Base-by-base conservation (phyloP, 1,139 yeast genomes). In the Hansenula sp. region DNA sequence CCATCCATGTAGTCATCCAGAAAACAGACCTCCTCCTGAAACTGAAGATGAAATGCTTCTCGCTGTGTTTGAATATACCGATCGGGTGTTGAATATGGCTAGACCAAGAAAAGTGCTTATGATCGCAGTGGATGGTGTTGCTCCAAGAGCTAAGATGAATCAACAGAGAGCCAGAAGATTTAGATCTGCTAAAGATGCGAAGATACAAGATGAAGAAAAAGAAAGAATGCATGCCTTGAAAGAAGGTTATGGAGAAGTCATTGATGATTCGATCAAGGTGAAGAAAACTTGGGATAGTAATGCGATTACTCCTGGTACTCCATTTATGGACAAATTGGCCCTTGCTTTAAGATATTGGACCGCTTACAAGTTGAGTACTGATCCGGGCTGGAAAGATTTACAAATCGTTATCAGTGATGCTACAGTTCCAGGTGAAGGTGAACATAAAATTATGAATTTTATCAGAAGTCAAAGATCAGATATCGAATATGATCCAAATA, bases 381-480 rank as follows among this genome's bases (percentile, higher is more conserved):
- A 93, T 62, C 85, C 96, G 2, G 90, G 90, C 38, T 93, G 99
- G 99, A 85, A 84, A 38, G 74, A 81, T 43, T 70, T 93, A 38
- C 91, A 88, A 57, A 84, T 93, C 27, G 79, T 93, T 33, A 79
- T 93, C 41, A 86, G 96, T 60, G 99, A 95, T 55, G 96, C 96
- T 41, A 93, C 95, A 29, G 98, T 91, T 12, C 99, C 99, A 1
- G 99, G 99, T 47, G 99, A 93, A 71, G 99, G 99, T 60, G 99
- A 93, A 67, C 99, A 93, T 71, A 93, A 93, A 63, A 84, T 93
- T 56, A 94, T 93, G 99, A 87, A 86, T 54, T 90, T 85, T 60
- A 87, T 94, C 54, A 80, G 99, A 57, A 76, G 84, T 41, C 89
- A 87, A 66, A 78, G 96, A 62, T 81, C 90, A 40, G 91, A 87